phyloP scores from a whole-genome alignment of 345 rosid genomes.

The Eucalyptus regnans region DNA sequence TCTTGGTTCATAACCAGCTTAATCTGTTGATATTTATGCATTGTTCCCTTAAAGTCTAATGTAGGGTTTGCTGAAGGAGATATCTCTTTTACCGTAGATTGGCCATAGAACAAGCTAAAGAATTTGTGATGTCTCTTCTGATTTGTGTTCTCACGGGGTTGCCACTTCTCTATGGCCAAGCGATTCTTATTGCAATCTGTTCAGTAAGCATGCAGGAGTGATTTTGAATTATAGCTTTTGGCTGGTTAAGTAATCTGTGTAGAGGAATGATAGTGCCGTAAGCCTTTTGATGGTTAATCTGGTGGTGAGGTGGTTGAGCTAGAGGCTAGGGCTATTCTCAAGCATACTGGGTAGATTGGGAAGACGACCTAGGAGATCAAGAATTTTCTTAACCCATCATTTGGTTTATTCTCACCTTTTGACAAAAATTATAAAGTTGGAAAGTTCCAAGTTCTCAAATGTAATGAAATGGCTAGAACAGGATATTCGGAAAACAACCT shows the following conservation, averaged over 20 bases:
- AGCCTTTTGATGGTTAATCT: background rate
- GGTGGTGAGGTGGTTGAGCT: background rate
- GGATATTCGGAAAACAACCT: background rate
- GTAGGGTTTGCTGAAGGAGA: background rate
- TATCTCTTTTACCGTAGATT: background rate
- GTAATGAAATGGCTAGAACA: background rate
- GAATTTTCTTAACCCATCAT: background rate
- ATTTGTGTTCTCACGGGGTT: background rate
- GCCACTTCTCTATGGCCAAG: background rate
- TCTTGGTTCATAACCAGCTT: background rate
- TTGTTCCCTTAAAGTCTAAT: background rate
- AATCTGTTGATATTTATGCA: background rate
- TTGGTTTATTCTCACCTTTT: background rate
- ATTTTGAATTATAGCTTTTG: background rate
- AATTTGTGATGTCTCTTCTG: background rate
- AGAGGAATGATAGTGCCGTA: fast-evolving
- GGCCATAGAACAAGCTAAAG: background rate
- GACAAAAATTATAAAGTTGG: background rate
- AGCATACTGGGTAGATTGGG: background rate
- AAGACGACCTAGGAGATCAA: background rate
- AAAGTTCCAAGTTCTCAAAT: background rate
- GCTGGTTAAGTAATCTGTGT: background rate
- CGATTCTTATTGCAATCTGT: background rate
- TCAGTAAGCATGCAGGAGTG: background rate
- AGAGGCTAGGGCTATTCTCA: background rate